These are phyloP conservation scores for Camelina hispida DNA, from an alignment of 345 rosid species.

Conservation along the genomic window DNA sequence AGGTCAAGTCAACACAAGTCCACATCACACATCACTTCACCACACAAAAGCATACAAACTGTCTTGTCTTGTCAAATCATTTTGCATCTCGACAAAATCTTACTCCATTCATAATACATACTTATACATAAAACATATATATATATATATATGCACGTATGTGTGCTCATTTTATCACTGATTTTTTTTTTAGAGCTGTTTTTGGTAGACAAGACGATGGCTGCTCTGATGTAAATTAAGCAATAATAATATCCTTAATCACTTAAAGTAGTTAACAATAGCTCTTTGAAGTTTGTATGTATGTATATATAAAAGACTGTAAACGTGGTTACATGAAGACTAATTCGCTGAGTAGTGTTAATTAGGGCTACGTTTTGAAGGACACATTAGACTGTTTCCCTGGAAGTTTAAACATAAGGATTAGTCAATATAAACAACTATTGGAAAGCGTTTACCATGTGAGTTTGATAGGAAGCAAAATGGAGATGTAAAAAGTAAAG, in stretches of 20 bases:
- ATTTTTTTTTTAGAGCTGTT: neutral
- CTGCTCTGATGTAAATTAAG: neutral
- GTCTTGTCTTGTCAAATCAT: conserved; percentile 50
- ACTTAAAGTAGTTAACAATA: neutral
- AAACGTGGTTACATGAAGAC: neutral
- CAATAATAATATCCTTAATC: neutral
- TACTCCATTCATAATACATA: conserved; percentile 19
- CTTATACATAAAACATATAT: neutral
- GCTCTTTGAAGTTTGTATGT: neutral
- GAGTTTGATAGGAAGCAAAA: neutral
- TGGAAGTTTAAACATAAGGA: neutral
- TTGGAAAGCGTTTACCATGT: neutral
- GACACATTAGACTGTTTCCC: neutral
- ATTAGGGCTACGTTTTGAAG: neutral
- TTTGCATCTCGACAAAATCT: conserved; percentile 39
- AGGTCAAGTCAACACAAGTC: conserved; percentile 45
- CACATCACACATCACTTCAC: conserved; percentile 45
- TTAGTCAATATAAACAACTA: too few species aligned
- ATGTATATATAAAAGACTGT: neutral
- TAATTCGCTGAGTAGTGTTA: neutral
- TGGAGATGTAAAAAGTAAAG: neutral
- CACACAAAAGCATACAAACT: conserved; percentile 38
- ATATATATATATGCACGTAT: neutral
- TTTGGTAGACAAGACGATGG: neutral
- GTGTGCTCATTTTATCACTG: neutral